Conservation (phyloP, 2,329 filamentous ascomycete genomes). For the Colletotrichum musae region DNA sequence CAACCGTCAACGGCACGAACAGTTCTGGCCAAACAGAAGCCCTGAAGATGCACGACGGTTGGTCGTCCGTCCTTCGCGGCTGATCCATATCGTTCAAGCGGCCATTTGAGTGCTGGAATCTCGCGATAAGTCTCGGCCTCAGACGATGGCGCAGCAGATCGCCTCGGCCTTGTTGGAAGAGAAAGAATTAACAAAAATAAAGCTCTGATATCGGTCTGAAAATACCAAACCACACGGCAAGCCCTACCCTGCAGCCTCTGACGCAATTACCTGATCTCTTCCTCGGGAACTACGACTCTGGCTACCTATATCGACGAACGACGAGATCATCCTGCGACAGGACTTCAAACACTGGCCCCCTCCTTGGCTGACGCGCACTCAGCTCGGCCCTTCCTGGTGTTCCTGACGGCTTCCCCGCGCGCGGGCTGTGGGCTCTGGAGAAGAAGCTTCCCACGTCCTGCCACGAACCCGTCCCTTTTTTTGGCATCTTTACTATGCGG, state of each 20-base stretch:
- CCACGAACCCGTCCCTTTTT: conserved; percentile 7
- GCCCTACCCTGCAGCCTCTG: conserved; percentile 18
- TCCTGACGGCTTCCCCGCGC: conserved; percentile 21
- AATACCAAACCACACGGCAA: conserved; percentile 9
- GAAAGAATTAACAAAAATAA: background rate
- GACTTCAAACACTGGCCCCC: conserved; percentile 33
- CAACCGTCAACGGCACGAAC: conserved; percentile 34
- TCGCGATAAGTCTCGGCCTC: conserved; percentile 15
- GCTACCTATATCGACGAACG: conserved; percentile 14
- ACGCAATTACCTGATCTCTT: conserved; percentile 17
- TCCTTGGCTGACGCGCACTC: conserved; percentile 35
- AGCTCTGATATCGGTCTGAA: background rate
- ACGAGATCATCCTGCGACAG: conserved; percentile 38
- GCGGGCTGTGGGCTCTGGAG: background rate
- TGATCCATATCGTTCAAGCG: conserved; percentile 15
- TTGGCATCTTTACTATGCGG: background rate
- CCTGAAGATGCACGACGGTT: background rate
- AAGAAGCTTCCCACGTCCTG: conserved; percentile 14
- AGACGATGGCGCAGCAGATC: conserved; percentile 25
- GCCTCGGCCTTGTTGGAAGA: background rate
- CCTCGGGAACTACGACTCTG: conserved; percentile 10
- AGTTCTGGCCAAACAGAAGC: conserved; percentile 28
- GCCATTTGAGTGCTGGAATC: background rate
- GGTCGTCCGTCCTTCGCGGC: conserved; percentile 14
- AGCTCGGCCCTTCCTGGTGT: conserved; percentile 10